Percentiles rank a stretch among this genome's conserved stretches.
phyloP scores from a whole-genome alignment of 1,284 basidiomycete genomes.

The Ceratobasidium sp. region DNA sequence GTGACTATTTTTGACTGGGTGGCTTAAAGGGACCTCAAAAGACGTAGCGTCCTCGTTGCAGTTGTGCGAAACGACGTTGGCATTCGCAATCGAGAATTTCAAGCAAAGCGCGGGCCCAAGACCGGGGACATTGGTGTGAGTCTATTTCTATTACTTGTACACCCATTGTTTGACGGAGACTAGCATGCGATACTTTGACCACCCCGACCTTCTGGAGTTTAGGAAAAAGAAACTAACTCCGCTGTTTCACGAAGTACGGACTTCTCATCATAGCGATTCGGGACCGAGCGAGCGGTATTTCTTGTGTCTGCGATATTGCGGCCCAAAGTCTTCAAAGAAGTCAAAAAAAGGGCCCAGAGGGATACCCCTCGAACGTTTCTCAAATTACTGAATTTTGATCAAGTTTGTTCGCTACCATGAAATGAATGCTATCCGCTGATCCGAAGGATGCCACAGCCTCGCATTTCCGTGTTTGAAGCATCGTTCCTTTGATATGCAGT shows the following conservation, averaged over 20 bases:
- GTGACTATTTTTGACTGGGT: not conserved
- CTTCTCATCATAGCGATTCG: conserved; percentile 48
- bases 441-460: too few relatives aligned
- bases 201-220: conserved; percentile 71
- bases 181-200: conserved; percentile 80
- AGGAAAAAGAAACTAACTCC: conserved; percentile 64
- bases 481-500: too few relatives aligned
- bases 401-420: too few relatives aligned
- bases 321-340: not conserved
- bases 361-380: too few relatives aligned
- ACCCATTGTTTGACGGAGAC: not conserved
- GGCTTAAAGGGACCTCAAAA: conserved; percentile 65
- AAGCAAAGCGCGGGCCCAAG: conserved; percentile 58
- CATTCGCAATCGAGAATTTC: conserved; percentile 66
- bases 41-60: conserved; percentile 73
- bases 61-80: conserved; percentile 72
- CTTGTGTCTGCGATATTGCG: conserved; percentile 62
- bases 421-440: too few relatives aligned
- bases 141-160: conserved; percentile 46
- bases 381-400: too few relatives aligned
- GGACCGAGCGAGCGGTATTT: conserved; percentile 80
- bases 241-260: conserved; percentile 63
- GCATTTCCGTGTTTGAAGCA: too few relatives aligned
- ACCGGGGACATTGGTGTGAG: conserved; percentile 77
- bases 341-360: too few relatives aligned